Evolutionary conservation across 768 basidiomycete genomes (phyloP), one percentile per base, ranked within the genome.

Genomic region (Xanthoconium purpureum): DNA sequence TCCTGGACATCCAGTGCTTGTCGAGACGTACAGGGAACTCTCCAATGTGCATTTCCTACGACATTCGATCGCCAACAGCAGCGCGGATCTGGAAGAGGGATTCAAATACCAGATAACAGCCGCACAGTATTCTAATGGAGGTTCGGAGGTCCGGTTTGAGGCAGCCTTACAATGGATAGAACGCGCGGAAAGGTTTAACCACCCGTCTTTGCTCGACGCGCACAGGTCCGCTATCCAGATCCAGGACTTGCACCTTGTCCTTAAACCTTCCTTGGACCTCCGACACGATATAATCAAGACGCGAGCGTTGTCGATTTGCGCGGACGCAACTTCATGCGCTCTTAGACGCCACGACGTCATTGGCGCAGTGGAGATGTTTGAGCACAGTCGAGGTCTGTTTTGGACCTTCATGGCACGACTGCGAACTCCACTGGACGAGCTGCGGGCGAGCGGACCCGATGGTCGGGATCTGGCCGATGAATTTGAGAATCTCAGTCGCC

Each of bases 331-430:
- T 1, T 60, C 66, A 10, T 64, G 63, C 20, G 72, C 71, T 8
- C 64, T 70, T 35, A 51, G 59, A 32, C 20, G 49, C 6, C 51
- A 51, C 0, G 56, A 68, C 12, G 51, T 61, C 14, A 54, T 68
- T 7, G 62, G 53, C 18, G 71, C 67, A n/a, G 62, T 76, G 32
- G 73, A 75, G 57, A 66, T 74, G 66, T 64, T 77, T 10, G 71
- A 71, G 52, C 70, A 70, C 20, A 69, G 71, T 39, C 57, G 65
- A 18, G 56, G 58, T 15, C 11, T 71, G 12, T 60, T 71, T 29
- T 71, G 70, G 70, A 56, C 56, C 2, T 59, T 61, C 8, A 42
- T 67, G 50, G 52, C 52, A 10, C 66, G 64, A 30, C 59, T 66
- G 35, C 57, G 71, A 24, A 69, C 63, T 0, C 57, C 64, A 14